phyloP scores from a whole-genome alignment of 352 stramenopile genomes.

The Phytophthora boehmeriae region DNA sequence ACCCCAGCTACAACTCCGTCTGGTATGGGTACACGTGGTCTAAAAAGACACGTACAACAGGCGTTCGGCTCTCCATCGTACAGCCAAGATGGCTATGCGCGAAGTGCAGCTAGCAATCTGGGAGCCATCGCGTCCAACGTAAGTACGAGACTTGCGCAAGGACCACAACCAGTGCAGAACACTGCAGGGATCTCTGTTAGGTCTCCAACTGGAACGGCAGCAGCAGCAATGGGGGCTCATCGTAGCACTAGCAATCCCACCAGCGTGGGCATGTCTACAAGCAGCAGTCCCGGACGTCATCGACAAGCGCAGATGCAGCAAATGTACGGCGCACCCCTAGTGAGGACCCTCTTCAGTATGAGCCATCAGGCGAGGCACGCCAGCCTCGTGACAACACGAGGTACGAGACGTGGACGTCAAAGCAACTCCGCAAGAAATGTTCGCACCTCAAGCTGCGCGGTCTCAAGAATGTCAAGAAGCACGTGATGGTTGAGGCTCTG shows the following conservation, averaged over 20 bases:
- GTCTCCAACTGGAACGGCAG: slow-evolving; percentile 4
- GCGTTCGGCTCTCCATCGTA: slow-evolving; percentile 29
- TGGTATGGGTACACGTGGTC: slow-evolving; percentile 17
- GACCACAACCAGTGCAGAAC: slow-evolving; percentile 12
- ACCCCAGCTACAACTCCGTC: slow-evolving; percentile 1
- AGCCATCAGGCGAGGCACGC: slow-evolving; percentile 50
- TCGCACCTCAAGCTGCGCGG: slow-evolving; percentile 81
- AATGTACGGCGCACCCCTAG: slow-evolving; percentile 28
- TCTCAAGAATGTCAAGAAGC: slow-evolving; percentile 87
- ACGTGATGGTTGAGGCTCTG: slow-evolving; percentile 84
- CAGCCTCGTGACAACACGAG: slow-evolving; percentile 59
- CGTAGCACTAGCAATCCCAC: slow-evolving; percentile 20
- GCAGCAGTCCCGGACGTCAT: slow-evolving; percentile 1
- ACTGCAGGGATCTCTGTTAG: neutral
- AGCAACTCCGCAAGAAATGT: slow-evolving; percentile 83
- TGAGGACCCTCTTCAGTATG: slow-evolving; percentile 47
- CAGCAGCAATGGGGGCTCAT: slow-evolving; percentile 12
- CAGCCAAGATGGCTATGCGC: slow-evolving; percentile 8
- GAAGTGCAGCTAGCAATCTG: neutral
- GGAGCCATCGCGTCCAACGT: neutral
- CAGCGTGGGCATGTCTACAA: neutral
- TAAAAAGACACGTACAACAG: slow-evolving; percentile 50
- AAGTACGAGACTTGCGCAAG: slow-evolving; percentile 1
- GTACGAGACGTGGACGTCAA: slow-evolving; percentile 86
- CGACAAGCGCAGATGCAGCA: slow-evolving; percentile 20